Percentiles rank a stretch among this genome's conserved stretches.
Conservation (phyloP, 257 asterid species). For the Cruciata laevipes region DNA sequence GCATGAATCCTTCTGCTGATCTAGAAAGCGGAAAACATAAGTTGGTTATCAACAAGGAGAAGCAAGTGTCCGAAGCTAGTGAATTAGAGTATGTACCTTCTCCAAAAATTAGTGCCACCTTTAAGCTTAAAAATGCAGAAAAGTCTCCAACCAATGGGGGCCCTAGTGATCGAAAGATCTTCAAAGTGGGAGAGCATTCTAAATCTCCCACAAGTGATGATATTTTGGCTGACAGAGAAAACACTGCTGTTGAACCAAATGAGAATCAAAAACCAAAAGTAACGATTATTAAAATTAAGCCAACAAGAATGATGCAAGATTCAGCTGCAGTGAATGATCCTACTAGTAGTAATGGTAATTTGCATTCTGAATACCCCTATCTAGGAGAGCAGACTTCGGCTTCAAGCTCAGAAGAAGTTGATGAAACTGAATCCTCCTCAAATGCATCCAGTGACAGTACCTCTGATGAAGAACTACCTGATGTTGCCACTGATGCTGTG, state of each 20-base stretch:
- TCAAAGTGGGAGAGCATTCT: constrained; percentile 24
- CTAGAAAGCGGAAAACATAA: constrained; percentile 13
- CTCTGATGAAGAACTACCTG: constrained; percentile 40
- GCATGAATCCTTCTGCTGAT: constrained; percentile 14
- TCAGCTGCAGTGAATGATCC: constrained; percentile 22
- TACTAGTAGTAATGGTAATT: constrained; percentile 26
- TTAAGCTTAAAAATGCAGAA: constrained; percentile 19
- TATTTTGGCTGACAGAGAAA: constrained; percentile 22
- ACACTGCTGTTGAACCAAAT: constrained; percentile 24
- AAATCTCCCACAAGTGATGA: constrained; percentile 24
- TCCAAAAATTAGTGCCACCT: constrained; percentile 21
- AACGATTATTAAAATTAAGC: constrained; percentile 47
- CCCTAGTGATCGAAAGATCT: constrained; percentile 21
- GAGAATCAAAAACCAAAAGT: constrained; percentile 41
- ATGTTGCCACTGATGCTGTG: constrained; percentile 61
- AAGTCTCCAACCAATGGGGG: constrained; percentile 31
- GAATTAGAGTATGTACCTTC: constrained; percentile 15
- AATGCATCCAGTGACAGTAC: constrained; percentile 29
- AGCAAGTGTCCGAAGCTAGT: constrained; percentile 18
- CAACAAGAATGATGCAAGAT: constrained; percentile 34
- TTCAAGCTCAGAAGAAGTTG: constrained; percentile 11
- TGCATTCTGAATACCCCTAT: constrained; percentile 24
- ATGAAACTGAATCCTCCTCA: constrained; percentile 29
- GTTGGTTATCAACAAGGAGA: constrained; percentile 8
- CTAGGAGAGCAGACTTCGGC: constrained; percentile 27